These are phyloP conservation scores for Fusarium agapanthi DNA, from an alignment of 2,329 filamentous ascomycete species.

Conservation along the genomic window DNA sequence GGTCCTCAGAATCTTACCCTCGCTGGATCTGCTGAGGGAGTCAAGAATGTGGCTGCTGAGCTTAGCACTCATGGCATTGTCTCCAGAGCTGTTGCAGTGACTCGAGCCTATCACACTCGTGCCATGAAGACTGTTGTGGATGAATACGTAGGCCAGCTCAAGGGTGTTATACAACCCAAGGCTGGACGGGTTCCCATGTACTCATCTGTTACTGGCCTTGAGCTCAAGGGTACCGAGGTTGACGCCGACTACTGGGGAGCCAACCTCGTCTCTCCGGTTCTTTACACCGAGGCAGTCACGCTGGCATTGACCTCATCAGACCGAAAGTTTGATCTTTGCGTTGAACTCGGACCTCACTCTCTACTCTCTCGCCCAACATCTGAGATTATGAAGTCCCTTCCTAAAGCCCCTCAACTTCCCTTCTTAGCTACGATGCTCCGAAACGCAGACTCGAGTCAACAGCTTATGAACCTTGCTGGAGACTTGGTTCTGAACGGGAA, in stretches of 20 bases:
- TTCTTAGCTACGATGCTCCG: constrained; percentile 36
- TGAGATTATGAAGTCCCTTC: constrained; percentile 31
- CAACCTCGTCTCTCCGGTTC: constrained; percentile 37
- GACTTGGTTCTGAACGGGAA: constrained; percentile 36
- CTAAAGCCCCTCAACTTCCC: constrained; percentile 20
- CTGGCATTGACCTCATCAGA: constrained; percentile 27
- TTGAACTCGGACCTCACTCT: constrained; percentile 35
- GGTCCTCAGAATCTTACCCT: constrained; percentile 37
- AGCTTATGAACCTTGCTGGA: constrained; percentile 33
- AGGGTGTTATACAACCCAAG: constrained; percentile 24
- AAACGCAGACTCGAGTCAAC: constrained; percentile 33
- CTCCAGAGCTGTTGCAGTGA: constrained; percentile 31
- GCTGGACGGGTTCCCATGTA: constrained; percentile 28
- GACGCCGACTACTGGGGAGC: constrained; percentile 34
- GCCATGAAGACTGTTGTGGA: constrained; percentile 33
- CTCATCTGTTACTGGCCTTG: constrained; percentile 30
- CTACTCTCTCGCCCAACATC: constrained; percentile 34
- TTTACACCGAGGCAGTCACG: constrained; percentile 35
- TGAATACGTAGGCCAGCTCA: constrained; percentile 28
- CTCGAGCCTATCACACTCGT: constrained; percentile 33
- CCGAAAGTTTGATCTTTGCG: constrained; percentile 26
- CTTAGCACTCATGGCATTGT: constrained; percentile 25
- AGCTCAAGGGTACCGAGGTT: constrained; percentile 32
- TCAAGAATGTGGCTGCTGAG: constrained; percentile 28
- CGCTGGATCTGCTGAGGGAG: constrained; percentile 28